Evolutionary conservation across 139 green algal genomes (phyloP), one percentile per base, ranked within the genome.

Genomic region (Gonium pectorale): DNA sequence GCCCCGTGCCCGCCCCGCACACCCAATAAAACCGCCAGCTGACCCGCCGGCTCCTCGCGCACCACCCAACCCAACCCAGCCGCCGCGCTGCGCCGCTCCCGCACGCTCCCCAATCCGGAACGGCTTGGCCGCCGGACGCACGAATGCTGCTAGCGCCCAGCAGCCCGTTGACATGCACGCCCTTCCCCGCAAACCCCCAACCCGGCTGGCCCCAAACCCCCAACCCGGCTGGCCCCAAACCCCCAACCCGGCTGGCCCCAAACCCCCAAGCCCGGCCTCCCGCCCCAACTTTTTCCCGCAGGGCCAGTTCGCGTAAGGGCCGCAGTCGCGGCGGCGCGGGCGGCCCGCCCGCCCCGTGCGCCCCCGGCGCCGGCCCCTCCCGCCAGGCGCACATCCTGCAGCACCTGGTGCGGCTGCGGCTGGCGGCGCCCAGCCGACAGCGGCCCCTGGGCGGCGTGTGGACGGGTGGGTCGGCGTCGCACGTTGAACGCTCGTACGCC

Each of bases 391-490:
- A 33, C 11, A 62, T 79, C 60, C 44, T 85, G 75, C 54, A 88
- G 38, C 84, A 88, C 67, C 80, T 88, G 26, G 38, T 52, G 67
- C 74, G 74, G 8, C n/a, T 88, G 51, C 31, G 44, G 43, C n/a
- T 67, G 66, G 38, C 84, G 19, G 44, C 51, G 26, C 54, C 63
- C 35, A 43, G 52, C 35, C 74, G 80, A 37, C 86, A 83, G 29
- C 81, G 86, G 4, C 75, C 70, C 21, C 41, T 90, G 9, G 33
- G 15, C 1, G 78, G 78, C 40, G 6, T 84, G 33, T 84, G 78
- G 78, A 67, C 43, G 33, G 78, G 78, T 84, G 69, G n/a, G n/a
- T n/a, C n/a, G n/a, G n/a, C n/a, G n/a, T n/a, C n/a, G n/a, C n/a
- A n/a, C n/a, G n/a, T n/a, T n/a, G n/a, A n/a, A n/a, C n/a, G n/a